Conservation (phyloP, 129 eudicot genomes). For the Centrapalus pauciflorus region DNA sequence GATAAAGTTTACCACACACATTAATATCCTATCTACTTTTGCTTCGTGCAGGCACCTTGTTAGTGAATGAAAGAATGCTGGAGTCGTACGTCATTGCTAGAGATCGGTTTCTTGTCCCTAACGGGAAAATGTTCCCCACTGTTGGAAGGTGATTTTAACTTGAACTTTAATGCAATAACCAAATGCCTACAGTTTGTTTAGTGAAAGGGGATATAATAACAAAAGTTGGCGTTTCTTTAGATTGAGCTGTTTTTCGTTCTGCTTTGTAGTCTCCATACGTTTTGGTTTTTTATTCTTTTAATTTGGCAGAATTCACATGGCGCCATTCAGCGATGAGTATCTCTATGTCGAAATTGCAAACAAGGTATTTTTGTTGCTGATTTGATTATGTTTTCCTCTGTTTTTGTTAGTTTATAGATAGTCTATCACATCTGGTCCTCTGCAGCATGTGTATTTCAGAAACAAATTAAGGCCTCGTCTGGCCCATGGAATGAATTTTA, state of each 20-base stretch:
- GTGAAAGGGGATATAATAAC: neutral
- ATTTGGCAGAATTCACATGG: conserved; percentile 86
- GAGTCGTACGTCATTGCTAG: conserved; percentile 98
- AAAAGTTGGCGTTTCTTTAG: too few species aligned
- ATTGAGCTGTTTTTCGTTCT: neutral
- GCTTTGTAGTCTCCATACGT: neutral
- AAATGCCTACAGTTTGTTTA: neutral
- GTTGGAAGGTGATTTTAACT: conserved; percentile 67
- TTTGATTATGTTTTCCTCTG: neutral
- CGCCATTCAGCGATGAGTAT: conserved; percentile 91
- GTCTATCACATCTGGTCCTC: neutral
- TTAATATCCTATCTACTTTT: neutral
- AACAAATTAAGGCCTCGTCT: too few species aligned
- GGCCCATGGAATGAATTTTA: too few species aligned
- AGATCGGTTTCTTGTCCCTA: conserved; percentile 89
- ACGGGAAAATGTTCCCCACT: conserved; percentile 95
- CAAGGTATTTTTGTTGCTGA: conserved; percentile 44
- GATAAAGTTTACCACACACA: too few species aligned
- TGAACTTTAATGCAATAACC: neutral
- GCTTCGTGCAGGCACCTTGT: conserved; percentile 64
- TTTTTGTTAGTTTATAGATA: neutral
- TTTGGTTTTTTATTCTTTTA: neutral
- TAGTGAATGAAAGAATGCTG: conserved; percentile 91
- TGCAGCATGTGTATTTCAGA: neutral
- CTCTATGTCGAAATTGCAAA: conserved; percentile 77